Base-by-base conservation (phyloP, 2,329 filamentous ascomycete species). In the Neospermospora avenae region DNA sequence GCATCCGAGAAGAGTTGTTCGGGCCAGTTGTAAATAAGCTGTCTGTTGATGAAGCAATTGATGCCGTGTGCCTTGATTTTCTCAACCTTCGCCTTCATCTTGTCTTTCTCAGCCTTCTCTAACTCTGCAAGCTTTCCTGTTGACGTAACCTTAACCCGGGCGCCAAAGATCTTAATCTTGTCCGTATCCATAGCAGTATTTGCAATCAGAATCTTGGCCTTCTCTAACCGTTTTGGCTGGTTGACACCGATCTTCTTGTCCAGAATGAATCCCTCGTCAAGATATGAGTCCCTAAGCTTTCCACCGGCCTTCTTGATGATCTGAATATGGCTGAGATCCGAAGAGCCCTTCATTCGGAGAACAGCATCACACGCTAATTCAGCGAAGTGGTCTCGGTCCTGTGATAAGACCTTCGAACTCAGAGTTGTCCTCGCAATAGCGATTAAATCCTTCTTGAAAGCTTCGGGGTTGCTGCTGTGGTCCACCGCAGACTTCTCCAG, bases 101-200 rank as follows among this genome's bases (percentile, higher is more conserved):
- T 98, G 71, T 99, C 95, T 71, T 91, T 89, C 81, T 98, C 95
- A 5, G 95, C 95, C 83, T 96, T 96, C 77, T 99, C 95, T 57
- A 99, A 82, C 72, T 99, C 95, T n/a, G 95, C 95, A 53, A 99
- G 84, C 82, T 98, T 97, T 75, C 91, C 91, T 3, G 95, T 99
- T 34, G 91, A 93, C 68, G 91, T 90, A 62, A 99, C 95, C 84
- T 98, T 98, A 71, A 99, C 91, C 61, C 93, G 86, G 16, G 95
- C 95, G 65, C 95, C 95, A 71, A 99, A 99, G 71, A 99, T 98
- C 84, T 99, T 99, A 80, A 99, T 91, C 83, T 99, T 99, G 79
- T 99, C 95, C 37, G 95, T 99, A 77, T 99, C 95, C 95, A 99
- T 99, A 13, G 93, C 90, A 10, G 95, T 99, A 79, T 99, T 99